These are phyloP conservation scores for Sisymbrium altissimum DNA, from an alignment of 345 rosid species.

Conservation along the genomic window DNA sequence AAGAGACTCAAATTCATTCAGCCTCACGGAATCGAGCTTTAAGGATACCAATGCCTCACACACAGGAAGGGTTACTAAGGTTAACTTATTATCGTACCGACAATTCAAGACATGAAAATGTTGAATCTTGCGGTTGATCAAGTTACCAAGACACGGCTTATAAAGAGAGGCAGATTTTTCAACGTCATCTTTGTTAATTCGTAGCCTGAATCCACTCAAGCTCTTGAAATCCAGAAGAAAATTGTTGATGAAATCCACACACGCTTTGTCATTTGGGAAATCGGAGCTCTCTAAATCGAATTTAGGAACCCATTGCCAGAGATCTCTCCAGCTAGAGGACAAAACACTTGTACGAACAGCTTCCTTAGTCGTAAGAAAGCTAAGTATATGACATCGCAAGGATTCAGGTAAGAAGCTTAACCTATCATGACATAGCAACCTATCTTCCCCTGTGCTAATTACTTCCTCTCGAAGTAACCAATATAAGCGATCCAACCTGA, in stretches of 20 bases:
- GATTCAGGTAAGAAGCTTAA: background rate
- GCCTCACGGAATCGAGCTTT: background rate
- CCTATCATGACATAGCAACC: too few species aligned
- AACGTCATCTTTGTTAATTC: background rate
- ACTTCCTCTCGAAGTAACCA: too few species aligned
- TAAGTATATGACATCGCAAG: background rate
- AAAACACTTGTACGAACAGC: background rate
- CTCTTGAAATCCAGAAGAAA: background rate
- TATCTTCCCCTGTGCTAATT: too few species aligned
- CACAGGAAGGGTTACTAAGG: background rate
- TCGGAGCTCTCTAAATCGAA: background rate
- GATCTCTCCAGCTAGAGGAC: background rate
- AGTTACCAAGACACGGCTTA: background rate
- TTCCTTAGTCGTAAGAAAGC: background rate
- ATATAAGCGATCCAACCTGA: too few species aligned
- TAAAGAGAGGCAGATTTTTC: background rate
- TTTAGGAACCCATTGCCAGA: background rate
- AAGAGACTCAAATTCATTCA: slow-evolving; percentile 2
- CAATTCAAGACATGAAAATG: background rate
- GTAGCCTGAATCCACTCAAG: background rate
- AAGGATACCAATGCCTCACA: background rate
- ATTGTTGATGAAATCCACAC: background rate
- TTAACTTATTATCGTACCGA: background rate
- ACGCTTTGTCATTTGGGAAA: background rate
- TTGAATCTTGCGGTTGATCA: background rate